phyloP scores from a whole-genome alignment of 2,329 filamentous ascomycete genomes.

The Venturiaceae sp. region DNA sequence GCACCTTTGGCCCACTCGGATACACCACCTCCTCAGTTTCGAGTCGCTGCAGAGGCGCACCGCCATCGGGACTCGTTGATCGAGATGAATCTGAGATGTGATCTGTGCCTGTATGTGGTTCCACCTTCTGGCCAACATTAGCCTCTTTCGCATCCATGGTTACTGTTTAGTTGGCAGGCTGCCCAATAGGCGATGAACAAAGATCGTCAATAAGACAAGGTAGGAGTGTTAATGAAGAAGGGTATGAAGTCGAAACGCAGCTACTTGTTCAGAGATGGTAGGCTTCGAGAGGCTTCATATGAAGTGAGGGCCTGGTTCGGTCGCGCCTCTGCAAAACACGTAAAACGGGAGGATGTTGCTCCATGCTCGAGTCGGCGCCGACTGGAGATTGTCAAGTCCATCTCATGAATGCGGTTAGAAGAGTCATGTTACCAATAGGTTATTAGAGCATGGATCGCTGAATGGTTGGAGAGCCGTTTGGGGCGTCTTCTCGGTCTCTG shows the following conservation, averaged over 20 bases:
- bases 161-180: background rate
- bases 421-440: too few species aligned
- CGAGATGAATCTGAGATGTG: background rate
- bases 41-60: background rate
- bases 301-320: background rate
- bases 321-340: too few species aligned
- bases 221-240: background rate
- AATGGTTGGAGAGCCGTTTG: too few species aligned
- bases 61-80: background rate
- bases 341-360: too few species aligned
- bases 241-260: too few species aligned
- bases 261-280: too few species aligned
- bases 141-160: background rate
- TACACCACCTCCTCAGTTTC: constrained; percentile 4
- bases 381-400: too few species aligned
- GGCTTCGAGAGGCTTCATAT: too few species aligned
- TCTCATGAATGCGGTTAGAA: too few species aligned
- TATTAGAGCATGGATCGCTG: too few species aligned
- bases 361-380: too few species aligned
- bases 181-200: background rate
- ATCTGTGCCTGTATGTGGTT: background rate
- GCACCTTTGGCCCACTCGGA: constrained; percentile 1
- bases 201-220: background rate
- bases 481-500: too few species aligned
- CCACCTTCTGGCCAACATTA: background rate